Evolutionary conservation across 306 rosid species (phyloP).

Genomic region (Prunus mongolica): DNA sequence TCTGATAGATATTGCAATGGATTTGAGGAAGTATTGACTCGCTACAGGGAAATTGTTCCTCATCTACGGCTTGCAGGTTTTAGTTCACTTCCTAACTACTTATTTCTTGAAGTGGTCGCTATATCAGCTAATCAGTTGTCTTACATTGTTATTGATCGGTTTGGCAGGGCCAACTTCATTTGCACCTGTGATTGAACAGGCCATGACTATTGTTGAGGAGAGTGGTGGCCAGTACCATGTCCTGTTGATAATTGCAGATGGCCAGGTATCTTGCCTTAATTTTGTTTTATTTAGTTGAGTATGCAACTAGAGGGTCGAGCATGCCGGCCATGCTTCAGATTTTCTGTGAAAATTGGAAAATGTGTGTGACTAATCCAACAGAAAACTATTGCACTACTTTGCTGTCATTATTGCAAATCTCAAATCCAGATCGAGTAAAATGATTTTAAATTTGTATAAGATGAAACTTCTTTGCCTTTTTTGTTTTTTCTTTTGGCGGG

Average conservation of each 20-base stretch:
- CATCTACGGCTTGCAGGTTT: constrained; percentile 82
- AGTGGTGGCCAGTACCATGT: constrained; percentile 86
- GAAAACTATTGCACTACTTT: not conserved
- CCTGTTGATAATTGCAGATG: constrained; percentile 73
- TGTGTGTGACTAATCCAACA: not conserved
- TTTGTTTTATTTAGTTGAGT: constrained; percentile 5
- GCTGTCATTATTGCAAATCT: not conserved
- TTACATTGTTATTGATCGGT: constrained; percentile 6
- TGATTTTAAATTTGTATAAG: not conserved
- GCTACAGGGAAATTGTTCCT: constrained; percentile 77
- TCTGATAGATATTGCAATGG: constrained; percentile 78
- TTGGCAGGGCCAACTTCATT: constrained; percentile 90
- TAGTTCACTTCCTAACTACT: not conserved
- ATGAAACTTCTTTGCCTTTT: not conserved
- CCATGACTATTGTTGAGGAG: constrained; percentile 88
- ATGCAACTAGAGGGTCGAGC: not conserved
- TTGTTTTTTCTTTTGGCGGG: not conserved
- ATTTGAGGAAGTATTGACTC: constrained; percentile 84
- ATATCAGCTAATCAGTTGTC: not conserved
- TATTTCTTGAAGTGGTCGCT: constrained; percentile 5
- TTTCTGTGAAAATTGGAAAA: not conserved
- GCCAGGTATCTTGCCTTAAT: constrained; percentile 62
- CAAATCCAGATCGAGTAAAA: not conserved
- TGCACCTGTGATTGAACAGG: constrained; percentile 92
- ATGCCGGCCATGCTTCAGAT: not conserved